Conservation (phyloP, 2,329 filamentous ascomycete genomes). For the Fusarium lyarnte region DNA sequence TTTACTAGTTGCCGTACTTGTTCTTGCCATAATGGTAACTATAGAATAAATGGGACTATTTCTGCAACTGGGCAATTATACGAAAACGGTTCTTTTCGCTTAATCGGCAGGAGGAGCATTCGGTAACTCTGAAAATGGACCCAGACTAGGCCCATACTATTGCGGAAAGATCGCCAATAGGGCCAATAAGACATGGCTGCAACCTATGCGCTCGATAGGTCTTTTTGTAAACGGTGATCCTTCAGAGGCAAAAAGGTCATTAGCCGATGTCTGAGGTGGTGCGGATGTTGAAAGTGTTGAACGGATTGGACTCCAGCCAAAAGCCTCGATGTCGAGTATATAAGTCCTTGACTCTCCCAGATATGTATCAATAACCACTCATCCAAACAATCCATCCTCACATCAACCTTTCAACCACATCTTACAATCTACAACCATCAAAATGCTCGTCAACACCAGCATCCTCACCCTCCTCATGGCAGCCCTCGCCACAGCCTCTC, state of each 20-base stretch:
- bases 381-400: background rate
- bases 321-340: background rate
- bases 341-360: fast-evolving
- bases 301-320: background rate
- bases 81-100: background rate
- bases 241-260: background rate
- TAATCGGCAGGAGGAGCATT: background rate
- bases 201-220: background rate
- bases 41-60: background rate
- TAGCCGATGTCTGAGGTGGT: fast-evolving
- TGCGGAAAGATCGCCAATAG: background rate
- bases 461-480: background rate
- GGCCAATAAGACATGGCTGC: fast-evolving
- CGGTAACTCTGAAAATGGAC: background rate
- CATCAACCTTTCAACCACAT: no score
- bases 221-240: background rate
- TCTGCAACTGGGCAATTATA: background rate
- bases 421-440: background rate
- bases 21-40: background rate
- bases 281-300: background rate
- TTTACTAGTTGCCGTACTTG: fast-evolving
- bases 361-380: background rate
- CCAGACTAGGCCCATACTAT: background rate
- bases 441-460: background rate
- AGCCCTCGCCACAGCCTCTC: background rate